These are phyloP conservation scores for Onygena corvina DNA, from an alignment of 2,329 filamentous ascomycete genomes.

Conservation along the genomic window DNA sequence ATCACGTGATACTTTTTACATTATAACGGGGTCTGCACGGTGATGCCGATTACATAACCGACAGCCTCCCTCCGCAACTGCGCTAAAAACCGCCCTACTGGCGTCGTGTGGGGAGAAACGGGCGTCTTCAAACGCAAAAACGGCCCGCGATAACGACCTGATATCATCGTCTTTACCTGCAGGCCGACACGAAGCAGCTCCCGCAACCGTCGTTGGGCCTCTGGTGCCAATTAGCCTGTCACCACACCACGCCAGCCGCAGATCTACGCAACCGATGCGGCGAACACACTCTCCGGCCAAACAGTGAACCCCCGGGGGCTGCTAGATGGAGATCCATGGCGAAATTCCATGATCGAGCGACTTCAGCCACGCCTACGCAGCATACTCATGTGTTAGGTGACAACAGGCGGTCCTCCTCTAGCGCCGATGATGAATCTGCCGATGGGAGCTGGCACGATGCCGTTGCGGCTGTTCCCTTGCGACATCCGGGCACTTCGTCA, in stretches of 20 bases:
- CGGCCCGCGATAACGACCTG: background rate
- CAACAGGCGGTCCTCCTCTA: slow-evolving; percentile 26
- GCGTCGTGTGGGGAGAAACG: background rate
- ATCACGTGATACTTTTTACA: background rate
- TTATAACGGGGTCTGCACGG: background rate
- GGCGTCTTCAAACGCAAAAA: background rate
- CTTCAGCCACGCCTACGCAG: slow-evolving; percentile 33
- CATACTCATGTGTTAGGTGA: slow-evolving; percentile 30
- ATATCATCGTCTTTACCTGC: background rate
- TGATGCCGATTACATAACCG: background rate
- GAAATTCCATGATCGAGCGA: slow-evolving; percentile 33
- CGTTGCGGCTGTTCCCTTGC: slow-evolving; percentile 21
- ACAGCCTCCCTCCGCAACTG: background rate
- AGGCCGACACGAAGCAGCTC: background rate
- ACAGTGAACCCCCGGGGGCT: slow-evolving; percentile 18
- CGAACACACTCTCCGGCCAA: slow-evolving; percentile 9
- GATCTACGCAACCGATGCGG: slow-evolving; percentile 5
- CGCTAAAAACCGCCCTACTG: background rate
- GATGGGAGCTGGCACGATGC: slow-evolving; percentile 31
- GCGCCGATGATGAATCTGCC: slow-evolving; percentile 29
- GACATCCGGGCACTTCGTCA: slow-evolving; percentile 43
- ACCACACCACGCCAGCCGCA: background rate
- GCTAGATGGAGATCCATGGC: slow-evolving; percentile 37
- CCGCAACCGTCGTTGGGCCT: background rate
- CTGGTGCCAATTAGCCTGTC: background rate